Base-by-base conservation (phyloP, 2,329 filamentous ascomycete species). In the Periglandula ipomoeae region DNA sequence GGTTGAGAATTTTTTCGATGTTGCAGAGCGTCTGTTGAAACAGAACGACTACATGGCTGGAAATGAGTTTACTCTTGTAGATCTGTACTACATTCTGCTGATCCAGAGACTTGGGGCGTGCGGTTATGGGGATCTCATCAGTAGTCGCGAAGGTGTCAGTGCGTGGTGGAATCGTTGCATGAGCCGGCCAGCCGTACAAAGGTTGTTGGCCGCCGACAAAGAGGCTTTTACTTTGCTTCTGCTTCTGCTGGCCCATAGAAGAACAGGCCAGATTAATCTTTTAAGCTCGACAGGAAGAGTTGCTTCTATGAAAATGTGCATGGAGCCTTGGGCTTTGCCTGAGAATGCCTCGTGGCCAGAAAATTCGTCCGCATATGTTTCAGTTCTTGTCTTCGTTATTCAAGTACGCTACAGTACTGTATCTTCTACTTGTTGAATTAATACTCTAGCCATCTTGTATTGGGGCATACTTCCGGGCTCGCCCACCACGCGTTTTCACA, bases 1-100 rank as follows among this genome's bases (percentile, higher is more conserved):
- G 38, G 52, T 74, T 35, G 64, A 68, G 58, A 44, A 46, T 44
- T 73, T 70, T 56, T 70, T 74, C 51, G 69, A 73, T 52, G 59
- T 71, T 22, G 65, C 63, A 43, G 70, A 72, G 54, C 49, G 56
- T 41, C 56, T 67, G 26, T 59, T 73, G 50, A 60, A 65, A n/a
- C 24, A 65, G 2, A 63, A 58, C 27, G 59, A 66, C 15, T 73
- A 70, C 57, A 71, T 73, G 69, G 70, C 69, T 40, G 71, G 71
- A 47, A 57, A 65, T 4, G 50, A 63, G 10, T 74, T 72, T 52
- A 68, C 65, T 27, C 65, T 74, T 11, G 58, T 60, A 35, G 71
- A 75, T 57, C 70, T 75, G 53, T 70, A 69, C 60, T 74, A 75
- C 52, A 68, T 74, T 55, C 70, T 70, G 5, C 52, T 70, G 51